Base-by-base conservation (phyloP, 768 basidiomycete genomes). In the Leucocoprinus sp. region DNA sequence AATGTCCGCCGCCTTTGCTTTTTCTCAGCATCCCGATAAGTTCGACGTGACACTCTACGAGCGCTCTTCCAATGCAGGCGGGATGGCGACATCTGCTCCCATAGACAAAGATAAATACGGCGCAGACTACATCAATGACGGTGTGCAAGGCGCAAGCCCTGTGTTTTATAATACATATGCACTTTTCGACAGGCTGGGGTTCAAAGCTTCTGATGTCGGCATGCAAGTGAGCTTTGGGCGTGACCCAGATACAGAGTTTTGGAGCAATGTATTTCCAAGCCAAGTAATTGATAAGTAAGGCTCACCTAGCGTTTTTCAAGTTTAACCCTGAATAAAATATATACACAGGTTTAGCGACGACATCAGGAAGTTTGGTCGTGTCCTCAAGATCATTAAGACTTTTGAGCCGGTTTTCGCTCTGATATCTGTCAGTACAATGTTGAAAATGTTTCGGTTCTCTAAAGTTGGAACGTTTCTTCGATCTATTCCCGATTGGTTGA, bases 161-260 rank as follows among this genome's bases (percentile, higher is more conserved):
- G 56, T 58, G 11, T 64, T 60, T 49, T 49, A 60, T 33, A 61
- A 61, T 42, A 60, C 63, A 1, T 63, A 58, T 37, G 59, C 61
- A 8, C 52, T 63, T 39, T 61, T 64, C 22, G 55, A 64, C n/a
- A 55, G 40, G n/a, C 52, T 60, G 8, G 61, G 60, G 7, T 61
- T 60, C 50, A 52, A 48, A 29, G 55, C 58, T 4, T 54, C 57
- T 29, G 58, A 59, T 35, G 57, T 64, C 17, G 60, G 52, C 15
- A 60, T 63, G 54, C 63, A 63, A 46, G 60, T 63, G 21, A 61
- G 61, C 43, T 60, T 64, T 45, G 61, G 60, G 12, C 53, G 52
- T 12, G 60, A 61, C 19, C 52, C 52, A 23, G 57, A 56, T 15
- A 55, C 46, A 1, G 60, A 64, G 12, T 61, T 61, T 29, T 62